These are phyloP conservation scores for Pezizomycotina sp. DNA, from an alignment of 2,329 filamentous ascomycete species.

Conservation along the genomic window DNA sequence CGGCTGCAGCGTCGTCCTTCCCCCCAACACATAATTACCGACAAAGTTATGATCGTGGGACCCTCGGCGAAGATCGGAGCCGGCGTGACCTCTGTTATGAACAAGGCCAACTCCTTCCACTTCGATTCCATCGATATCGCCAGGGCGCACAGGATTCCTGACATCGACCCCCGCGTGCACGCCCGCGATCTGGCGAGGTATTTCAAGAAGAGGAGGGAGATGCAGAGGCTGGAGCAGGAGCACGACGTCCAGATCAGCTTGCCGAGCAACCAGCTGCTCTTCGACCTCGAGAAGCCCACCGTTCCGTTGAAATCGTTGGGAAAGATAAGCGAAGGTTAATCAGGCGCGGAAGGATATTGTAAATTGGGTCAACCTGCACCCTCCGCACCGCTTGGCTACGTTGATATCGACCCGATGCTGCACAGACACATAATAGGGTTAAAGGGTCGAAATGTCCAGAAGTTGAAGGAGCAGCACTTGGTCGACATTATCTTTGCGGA, in stretches of 20 bases:
- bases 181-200: constrained; percentile 79
- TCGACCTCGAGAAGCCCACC: constrained; percentile 20
- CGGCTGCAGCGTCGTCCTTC: constrained; percentile 86
- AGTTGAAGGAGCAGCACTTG: constrained; percentile 49
- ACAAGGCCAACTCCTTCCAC: constrained; percentile 74
- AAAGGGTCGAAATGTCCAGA: constrained; percentile 48
- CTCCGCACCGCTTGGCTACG: constrained; percentile 51
- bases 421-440: constrained; percentile 56
- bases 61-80: constrained; percentile 54
- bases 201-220: constrained; percentile 61
- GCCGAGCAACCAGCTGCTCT: constrained; percentile 36
- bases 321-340: constrained; percentile 44
- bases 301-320: constrained; percentile 40
- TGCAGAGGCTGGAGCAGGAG: constrained; percentile 59
- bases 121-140: constrained; percentile 65
- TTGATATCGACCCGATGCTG: constrained; percentile 63
- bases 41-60: constrained; percentile 71
- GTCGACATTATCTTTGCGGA: constrained; percentile 39
- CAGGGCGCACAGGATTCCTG: constrained; percentile 57
- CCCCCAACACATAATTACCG: constrained; percentile 57
- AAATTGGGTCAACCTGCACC: constrained; percentile 55
- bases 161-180: constrained; percentile 56
- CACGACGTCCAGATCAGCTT: constrained; percentile 21
- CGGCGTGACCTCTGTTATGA: constrained; percentile 70
- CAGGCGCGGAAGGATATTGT: constrained; percentile 36